These are phyloP conservation scores for Vanrija sp. DNA, from an alignment of 1,284 basidiomycete genomes.

Conservation along the genomic window DNA sequence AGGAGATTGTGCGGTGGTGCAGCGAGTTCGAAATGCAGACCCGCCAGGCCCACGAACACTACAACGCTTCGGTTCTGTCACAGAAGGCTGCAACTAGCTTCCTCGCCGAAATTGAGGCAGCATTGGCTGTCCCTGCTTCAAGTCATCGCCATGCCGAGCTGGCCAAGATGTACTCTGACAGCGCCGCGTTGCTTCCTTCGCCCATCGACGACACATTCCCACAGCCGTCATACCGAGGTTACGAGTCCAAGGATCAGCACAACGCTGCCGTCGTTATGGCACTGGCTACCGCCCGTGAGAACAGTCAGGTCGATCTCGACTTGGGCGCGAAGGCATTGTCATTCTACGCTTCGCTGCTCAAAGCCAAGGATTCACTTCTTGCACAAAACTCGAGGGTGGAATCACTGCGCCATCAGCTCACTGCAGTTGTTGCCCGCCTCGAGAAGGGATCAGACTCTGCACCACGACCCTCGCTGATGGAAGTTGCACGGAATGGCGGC, in stretches of 20 bases:
- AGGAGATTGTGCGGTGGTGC: constrained; percentile 25
- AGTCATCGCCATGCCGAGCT: constrained; percentile 21
- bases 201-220: constrained; percentile 23
- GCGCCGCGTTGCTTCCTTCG: constrained; percentile 15
- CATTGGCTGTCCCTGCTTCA: constrained; percentile 21
- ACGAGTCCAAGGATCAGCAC: constrained; percentile 26
- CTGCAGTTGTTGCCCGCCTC: neutral
- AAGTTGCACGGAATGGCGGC: constrained; percentile 1
- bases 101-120: constrained; percentile 12
- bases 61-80: constrained; percentile 15
- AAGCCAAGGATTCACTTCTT: constrained; percentile 9
- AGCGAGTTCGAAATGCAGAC: constrained; percentile 32
- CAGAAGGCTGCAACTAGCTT: constrained; percentile 12
- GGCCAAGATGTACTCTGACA: constrained; percentile 6
- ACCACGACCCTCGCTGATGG: constrained; percentile 12
- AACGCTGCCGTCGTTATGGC: constrained; percentile 12
- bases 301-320: constrained; percentile 14
- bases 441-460: constrained; percentile 2
- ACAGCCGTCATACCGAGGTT: constrained; percentile 26
- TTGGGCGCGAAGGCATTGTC: constrained; percentile 15
- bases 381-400: constrained; percentile 10
- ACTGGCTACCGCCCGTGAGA: constrained; percentile 5
- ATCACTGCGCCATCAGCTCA: constrained; percentile 7
- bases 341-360: constrained; percentile 25
- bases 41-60: constrained; percentile 25